Evolutionary conservation across 345 rosid species (phyloP), one percentile per base, ranked within the genome.

Genomic region (Citrus sp.): DNA sequence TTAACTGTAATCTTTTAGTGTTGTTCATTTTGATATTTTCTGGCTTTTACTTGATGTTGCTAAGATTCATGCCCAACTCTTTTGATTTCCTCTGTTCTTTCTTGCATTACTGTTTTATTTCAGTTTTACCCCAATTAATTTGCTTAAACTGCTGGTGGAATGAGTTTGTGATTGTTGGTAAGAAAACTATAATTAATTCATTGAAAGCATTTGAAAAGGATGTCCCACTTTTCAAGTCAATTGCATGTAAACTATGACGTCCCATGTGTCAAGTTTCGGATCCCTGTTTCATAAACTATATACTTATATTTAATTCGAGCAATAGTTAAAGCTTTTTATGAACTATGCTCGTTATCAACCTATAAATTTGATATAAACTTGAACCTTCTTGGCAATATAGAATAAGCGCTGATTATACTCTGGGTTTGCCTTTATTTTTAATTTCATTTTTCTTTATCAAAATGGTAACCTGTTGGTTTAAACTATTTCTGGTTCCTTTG

Each of bases 401-500:
- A 51, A 30, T 51, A 46, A 18, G 3, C 51, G 32, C n/a, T 4
- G 18, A 76, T 35, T 35, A 4, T 16, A 25, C 21, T 51, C n/a
- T 72, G 32, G 42, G 30, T 56, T 56, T 76, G 32, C 71, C 66
- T 51, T 27, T 25, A 18, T 61, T 46, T 32, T 66, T 61, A n/a
- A 12, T n/a, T 82, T 40, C 18, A 24, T 27, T 76, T 18, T 9
- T 72, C 38, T 70, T 62, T 74, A 22, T 35, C n/a, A 46, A 42
- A 64, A 12, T 13, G 67, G 37, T 49, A 25, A 35, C 18, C 60
- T 80, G 49, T 22, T 66, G 35, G 62, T 72, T 8, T 59, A 67
- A 68, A 38, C 13, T 67, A 46, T 77, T 72, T 70, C 30, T 81
- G 63, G 28, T 66, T 58, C 37, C 28, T 67, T 73, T 78, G 18